These are phyloP conservation scores for Globisporangium iwayamae DNA, from an alignment of 352 stramenopile species.

Conservation along the genomic window DNA sequence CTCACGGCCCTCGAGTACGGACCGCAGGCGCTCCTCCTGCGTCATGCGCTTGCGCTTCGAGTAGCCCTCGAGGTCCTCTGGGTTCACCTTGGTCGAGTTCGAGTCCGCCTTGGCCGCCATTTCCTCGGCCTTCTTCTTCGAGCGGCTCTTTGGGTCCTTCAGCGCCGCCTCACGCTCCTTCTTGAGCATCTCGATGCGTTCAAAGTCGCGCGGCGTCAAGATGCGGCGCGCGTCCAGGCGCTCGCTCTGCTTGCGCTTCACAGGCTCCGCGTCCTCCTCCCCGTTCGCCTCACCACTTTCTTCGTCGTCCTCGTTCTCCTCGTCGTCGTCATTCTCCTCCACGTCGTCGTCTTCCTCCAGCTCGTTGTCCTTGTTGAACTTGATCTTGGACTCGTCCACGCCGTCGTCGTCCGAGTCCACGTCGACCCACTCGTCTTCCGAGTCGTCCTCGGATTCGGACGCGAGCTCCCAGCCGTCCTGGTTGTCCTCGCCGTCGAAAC, in stretches of 20 bases:
- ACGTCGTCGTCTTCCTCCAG: slow-evolving; percentile 33
- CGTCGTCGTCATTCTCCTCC: slow-evolving; percentile 41
- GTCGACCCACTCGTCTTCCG: slow-evolving; percentile 71
- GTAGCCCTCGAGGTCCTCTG: slow-evolving; percentile 80
- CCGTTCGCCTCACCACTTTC: slow-evolving; percentile 33
- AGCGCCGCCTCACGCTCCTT: slow-evolving; percentile 81
- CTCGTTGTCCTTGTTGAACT: slow-evolving; percentile 26
- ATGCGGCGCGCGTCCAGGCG: slow-evolving; percentile 84
- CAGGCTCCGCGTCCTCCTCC: slow-evolving; percentile 23
- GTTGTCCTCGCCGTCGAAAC: slow-evolving; percentile 82
- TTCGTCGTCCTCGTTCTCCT: slow-evolving; percentile 42
- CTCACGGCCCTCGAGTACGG: slow-evolving; percentile 86
- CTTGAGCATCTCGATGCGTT: slow-evolving; percentile 89
- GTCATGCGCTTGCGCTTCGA: slow-evolving; percentile 88
- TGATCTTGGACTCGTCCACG: slow-evolving; percentile 11
- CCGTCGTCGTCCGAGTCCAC: slow-evolving; percentile 52
- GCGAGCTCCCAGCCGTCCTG: slow-evolving; percentile 82
- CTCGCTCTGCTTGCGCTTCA: slow-evolving; percentile 56
- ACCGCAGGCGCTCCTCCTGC: slow-evolving; percentile 77
- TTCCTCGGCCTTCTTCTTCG: slow-evolving; percentile 80
- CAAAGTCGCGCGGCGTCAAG: slow-evolving; percentile 87
- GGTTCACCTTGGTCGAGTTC: slow-evolving; percentile 70
- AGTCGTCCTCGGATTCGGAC: slow-evolving; percentile 58
- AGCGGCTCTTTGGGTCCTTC: slow-evolving; percentile 79
- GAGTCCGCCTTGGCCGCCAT: slow-evolving; percentile 39